Evolutionary conservation across 768 basidiomycete genomes (phyloP).

Genomic region (Fomitopsis pulvina): DNA sequence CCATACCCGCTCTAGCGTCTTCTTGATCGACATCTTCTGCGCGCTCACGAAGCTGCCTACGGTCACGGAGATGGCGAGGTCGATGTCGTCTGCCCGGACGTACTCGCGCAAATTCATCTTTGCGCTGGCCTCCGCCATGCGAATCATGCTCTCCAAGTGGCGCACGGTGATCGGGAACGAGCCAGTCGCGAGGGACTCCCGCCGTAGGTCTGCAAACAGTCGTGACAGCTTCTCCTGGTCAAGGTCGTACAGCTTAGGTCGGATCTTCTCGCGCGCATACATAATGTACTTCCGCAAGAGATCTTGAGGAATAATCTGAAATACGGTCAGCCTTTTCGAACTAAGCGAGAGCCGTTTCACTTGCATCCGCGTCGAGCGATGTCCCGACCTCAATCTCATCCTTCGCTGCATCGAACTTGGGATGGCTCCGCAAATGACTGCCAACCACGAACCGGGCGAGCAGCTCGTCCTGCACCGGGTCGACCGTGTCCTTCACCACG

Average conservation of each 20-base stretch:
- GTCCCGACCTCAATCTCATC: slow-evolving; percentile 96
- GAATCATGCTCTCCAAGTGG: slow-evolving; percentile 98
- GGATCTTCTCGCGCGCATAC: slow-evolving; percentile 92
- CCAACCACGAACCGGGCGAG: slow-evolving; percentile 98
- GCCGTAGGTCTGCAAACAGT: slow-evolving; percentile 92
- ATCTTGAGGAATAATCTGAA: slow-evolving; percentile 93
- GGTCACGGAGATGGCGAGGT: slow-evolving; percentile 93
- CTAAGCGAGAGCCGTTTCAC: slow-evolving; percentile 21
- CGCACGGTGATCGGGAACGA: slow-evolving; percentile 98
- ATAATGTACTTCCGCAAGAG: slow-evolving; percentile 96
- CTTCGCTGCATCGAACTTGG: slow-evolving; percentile 76
- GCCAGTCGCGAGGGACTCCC: slow-evolving; percentile 96
- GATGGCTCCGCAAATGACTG: slow-evolving; percentile 90
- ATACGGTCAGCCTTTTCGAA: neutral
- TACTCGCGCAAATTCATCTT: slow-evolving; percentile 98
- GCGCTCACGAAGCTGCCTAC: slow-evolving; percentile 93
- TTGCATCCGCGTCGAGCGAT: slow-evolving; percentile 81
- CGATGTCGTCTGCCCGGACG: slow-evolving; percentile 93
- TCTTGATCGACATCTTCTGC: slow-evolving; percentile 98
- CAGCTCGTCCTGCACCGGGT: slow-evolving; percentile 95
- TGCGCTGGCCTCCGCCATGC: slow-evolving; percentile 97
- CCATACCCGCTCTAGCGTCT: slow-evolving; percentile 88
- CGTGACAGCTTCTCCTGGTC: slow-evolving; percentile 93
- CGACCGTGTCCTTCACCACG: slow-evolving; percentile 96
- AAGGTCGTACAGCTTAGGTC: slow-evolving; percentile 89